These are phyloP conservation scores for Brassica nigra DNA, from an alignment of 345 rosid genomes.

Conservation along the genomic window DNA sequence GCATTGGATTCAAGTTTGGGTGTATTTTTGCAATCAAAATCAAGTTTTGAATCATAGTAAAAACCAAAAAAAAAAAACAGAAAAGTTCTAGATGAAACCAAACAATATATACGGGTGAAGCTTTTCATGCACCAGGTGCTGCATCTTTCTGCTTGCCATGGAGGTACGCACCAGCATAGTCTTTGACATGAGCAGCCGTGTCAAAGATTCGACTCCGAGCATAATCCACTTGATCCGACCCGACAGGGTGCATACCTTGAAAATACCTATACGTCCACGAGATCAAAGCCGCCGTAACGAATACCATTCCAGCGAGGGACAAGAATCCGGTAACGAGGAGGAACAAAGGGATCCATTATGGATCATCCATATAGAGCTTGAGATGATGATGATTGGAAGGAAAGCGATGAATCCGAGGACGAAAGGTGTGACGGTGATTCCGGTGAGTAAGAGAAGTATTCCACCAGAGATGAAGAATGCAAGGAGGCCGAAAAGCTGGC, in stretches of 20 bases:
- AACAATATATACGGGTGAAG: neutral
- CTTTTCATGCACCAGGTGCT: constrained; percentile 86
- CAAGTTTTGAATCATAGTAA: no score
- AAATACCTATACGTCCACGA: constrained; percentile 74
- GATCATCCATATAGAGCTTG: constrained; percentile 65
- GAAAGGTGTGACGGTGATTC: constrained; percentile 52
- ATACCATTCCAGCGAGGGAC: constrained; percentile 53
- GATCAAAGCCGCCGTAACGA: constrained; percentile 46
- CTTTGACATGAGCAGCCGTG: constrained; percentile 83
- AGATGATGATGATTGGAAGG: constrained; percentile 60
- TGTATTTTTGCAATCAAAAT: no score
- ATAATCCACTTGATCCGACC: constrained; percentile 65
- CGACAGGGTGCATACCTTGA: constrained; percentile 68
- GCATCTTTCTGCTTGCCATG: constrained; percentile 84
- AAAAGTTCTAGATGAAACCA: neutral
- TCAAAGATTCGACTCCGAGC: constrained; percentile 76
- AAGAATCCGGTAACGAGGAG: constrained; percentile 46
- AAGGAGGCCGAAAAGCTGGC: constrained; percentile 58
- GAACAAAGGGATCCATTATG: constrained; percentile 33
- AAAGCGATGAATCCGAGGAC: constrained; percentile 55
- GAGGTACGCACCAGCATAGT: constrained; percentile 74
- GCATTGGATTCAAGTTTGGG: no score
- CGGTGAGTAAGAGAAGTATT: constrained; percentile 68
- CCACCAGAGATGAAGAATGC: constrained; percentile 60
- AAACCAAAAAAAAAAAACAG: neutral